Conservation (phyloP, 257 asterid genomes). For the Solanum clarkiae region DNA sequence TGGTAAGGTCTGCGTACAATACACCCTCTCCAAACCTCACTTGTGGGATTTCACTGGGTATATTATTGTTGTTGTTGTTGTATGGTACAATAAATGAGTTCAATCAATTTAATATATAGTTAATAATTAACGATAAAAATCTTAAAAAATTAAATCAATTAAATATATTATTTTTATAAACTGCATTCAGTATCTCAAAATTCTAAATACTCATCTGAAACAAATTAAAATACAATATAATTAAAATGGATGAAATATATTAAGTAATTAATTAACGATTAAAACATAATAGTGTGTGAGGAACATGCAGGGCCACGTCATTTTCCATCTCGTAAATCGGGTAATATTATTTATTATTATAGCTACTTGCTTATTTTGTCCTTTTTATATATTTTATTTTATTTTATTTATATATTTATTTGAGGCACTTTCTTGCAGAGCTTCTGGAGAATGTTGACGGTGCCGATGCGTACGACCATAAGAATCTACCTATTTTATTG, state of each 20-base stretch:
- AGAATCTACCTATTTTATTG: not conserved
- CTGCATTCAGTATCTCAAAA: too few relatives aligned
- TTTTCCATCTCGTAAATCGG: not conserved
- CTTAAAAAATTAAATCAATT: too few relatives aligned
- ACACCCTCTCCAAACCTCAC: too few relatives aligned
- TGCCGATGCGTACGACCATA: not conserved
- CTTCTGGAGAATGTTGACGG: not conserved
- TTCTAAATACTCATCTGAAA: too few relatives aligned
- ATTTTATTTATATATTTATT: not conserved
- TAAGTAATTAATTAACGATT: not conserved
- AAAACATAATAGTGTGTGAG: not conserved
- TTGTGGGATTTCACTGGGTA: too few relatives aligned
- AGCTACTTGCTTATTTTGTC: not conserved
- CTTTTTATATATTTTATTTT: not conserved
- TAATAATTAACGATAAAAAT: too few relatives aligned
- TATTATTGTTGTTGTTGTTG: too few relatives aligned
- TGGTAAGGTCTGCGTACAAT: too few relatives aligned
- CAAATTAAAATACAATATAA: not conserved
- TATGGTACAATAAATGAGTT: too few relatives aligned
- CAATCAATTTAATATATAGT: too few relatives aligned
- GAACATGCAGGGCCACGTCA: not conserved
- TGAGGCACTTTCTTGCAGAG: not conserved
- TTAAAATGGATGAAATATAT: not conserved
- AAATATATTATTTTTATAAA: too few relatives aligned
- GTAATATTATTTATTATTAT: not conserved